Base-by-base conservation (phyloP, 495 filamentous ascomycete genomes). In the Annulohypoxylon bovei region DNA sequence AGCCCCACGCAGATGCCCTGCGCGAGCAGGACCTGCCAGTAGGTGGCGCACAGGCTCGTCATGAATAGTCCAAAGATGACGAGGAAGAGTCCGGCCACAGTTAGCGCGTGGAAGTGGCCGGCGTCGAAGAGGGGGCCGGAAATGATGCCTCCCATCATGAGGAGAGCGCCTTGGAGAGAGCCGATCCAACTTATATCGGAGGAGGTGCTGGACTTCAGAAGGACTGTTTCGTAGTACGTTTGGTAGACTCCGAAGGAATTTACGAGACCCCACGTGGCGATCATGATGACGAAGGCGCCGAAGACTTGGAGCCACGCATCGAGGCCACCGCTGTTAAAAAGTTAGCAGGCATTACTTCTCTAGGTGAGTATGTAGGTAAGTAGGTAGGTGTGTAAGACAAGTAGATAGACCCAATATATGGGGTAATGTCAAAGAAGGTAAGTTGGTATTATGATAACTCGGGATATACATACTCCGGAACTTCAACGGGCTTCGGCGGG, bases 11-110 rank as follows among this genome's bases (percentile, higher is more conserved):
- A 81, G 7, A 91, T 70, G 3, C 87, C 89, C 71, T 92, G 89
- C 1, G 84, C 77, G 1, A 92, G 78, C 3, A 91, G 58, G 65
- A 91, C 81, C 32, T 91, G 90, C 68, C 83, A 92, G 77, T 91
- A 92, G 59, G 86, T 63, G 0, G 67, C 80, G 2, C 85, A 84
- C 0, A 90, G 67, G 16, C 82, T 86, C 1, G 90, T 86, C 88
- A 91, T 90, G 88, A 92, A 90, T 9, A 92, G 75, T n/a, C 89
- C 90, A 54, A 92, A 88, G 52, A 91, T 82, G 42, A 74, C 63
- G 47, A 73, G 60, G 44, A 68, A 37, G 0, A 69, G 64, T 23
- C 76, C 76, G 1, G 40, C 25, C 14, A 53, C 8, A 11, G 57
- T 63, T n/a, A 78, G 52, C 1, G 55, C 60, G 22, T 32, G 52